Evolutionary conservation across 2,329 filamentous ascomycete genomes (phyloP).

Genomic region (Monosporascus sp.): DNA sequence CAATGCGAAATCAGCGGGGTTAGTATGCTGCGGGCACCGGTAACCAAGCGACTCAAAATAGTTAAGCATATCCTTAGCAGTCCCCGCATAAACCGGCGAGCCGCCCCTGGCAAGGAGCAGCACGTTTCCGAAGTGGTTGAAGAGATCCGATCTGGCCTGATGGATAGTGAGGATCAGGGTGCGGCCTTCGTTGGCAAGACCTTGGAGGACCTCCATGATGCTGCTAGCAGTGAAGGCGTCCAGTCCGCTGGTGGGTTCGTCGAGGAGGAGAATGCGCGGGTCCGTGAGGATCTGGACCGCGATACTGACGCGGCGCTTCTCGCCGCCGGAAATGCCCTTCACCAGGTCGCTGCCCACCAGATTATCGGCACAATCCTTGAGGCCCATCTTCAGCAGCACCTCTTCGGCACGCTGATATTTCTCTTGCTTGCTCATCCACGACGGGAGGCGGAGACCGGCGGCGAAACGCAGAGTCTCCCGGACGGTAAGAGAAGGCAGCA

Average conservation of each 20-base stretch:
- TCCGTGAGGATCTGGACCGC: conserved; percentile 74
- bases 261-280: conserved; percentile 65
- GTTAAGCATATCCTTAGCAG: conserved; percentile 56
- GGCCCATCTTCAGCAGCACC: conserved; percentile 66
- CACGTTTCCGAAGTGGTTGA: conserved; percentile 65
- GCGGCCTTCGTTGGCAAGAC: conserved; percentile 66
- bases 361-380: conserved; percentile 74
- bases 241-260: conserved; percentile 71
- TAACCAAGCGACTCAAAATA: conserved; percentile 59
- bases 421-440: conserved; percentile 63
- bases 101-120: conserved; percentile 67
- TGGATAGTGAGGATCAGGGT: conserved; percentile 75
- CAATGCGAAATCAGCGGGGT: conserved; percentile 72
- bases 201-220: conserved; percentile 68
- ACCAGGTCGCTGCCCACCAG: conserved; percentile 66
- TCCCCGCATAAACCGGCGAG: conserved; percentile 61
- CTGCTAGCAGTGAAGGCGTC: conserved; percentile 75
- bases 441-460: conserved; percentile 64
- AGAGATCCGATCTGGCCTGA: conserved; percentile 69
- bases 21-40: conserved; percentile 63
- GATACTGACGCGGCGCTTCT: conserved; percentile 73
- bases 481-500: conserved; percentile 69
- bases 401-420: conserved; percentile 66
- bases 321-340: conserved; percentile 75
- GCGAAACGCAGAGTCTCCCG: conserved; percentile 68